Conservation (phyloP, 208 protist species). For the Trypanosoma vivax region DNA sequence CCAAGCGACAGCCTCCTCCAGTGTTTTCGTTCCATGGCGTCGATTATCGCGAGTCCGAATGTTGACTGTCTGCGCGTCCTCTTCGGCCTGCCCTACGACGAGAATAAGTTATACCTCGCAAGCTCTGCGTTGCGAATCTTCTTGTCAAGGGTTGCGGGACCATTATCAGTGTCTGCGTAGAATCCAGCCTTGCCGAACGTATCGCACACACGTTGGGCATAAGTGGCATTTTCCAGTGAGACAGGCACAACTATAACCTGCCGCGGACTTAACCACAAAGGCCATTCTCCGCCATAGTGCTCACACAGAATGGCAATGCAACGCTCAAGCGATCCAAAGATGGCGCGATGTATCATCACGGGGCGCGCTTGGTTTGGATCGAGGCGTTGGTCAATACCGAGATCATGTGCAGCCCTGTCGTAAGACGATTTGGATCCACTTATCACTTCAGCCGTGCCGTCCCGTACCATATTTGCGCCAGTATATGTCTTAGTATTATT, state of each 20-base stretch:
- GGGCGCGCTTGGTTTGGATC: constrained; percentile 88
- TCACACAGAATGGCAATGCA: constrained; percentile 98
- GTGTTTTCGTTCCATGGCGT: constrained; percentile 63
- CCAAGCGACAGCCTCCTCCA: constrained; percentile 52
- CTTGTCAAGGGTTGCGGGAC: constrained; percentile 88
- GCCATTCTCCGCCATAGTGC: constrained; percentile 96
- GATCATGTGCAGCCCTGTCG: constrained; percentile 53
- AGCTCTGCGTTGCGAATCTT: constrained; percentile 95
- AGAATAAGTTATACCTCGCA: constrained; percentile 97
- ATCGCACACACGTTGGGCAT: constrained; percentile 79
- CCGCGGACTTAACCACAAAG: constrained; percentile 98
- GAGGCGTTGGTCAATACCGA: constrained; percentile 66
- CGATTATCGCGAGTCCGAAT: constrained; percentile 88
- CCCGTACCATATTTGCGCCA: too few species aligned
- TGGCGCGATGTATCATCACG: constrained; percentile 99
- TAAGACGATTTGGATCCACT: constrained; percentile 57
- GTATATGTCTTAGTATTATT: too few species aligned
- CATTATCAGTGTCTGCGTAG: constrained; percentile 91
- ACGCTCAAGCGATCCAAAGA: constrained; percentile 98
- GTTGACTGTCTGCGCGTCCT: constrained; percentile 76
- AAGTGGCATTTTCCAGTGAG: constrained; percentile 63
- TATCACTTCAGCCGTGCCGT: too few species aligned
- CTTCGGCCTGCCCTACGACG: constrained; percentile 93
- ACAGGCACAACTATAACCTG: constrained; percentile 93
- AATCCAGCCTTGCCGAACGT: constrained; percentile 77